phyloP scores from a whole-genome alignment of 768 basidiomycete genomes.

The Gymnopilus junonius region DNA sequence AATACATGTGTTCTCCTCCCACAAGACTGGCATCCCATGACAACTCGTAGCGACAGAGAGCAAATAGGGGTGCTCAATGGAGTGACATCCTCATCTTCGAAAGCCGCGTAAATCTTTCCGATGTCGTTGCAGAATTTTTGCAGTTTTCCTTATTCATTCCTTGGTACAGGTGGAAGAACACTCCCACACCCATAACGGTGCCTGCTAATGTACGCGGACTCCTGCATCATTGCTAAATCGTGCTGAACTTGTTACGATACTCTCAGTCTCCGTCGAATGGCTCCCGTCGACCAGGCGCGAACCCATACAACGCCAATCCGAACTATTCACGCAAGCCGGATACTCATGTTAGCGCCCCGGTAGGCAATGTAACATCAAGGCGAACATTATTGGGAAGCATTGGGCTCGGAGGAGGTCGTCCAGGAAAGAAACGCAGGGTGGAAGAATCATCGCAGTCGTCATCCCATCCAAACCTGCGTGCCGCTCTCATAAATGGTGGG shows the following conservation, averaged over 20 bases:
- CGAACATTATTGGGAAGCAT: not conserved
- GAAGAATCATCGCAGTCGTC: not conserved
- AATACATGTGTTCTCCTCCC: conserved; percentile 4
- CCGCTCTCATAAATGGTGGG: not conserved
- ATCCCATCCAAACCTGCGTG: too few species aligned
- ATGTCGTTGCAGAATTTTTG: not conserved
- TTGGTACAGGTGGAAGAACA: conserved; percentile 3
- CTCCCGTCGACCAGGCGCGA: not conserved
- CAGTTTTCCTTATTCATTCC: not conserved
- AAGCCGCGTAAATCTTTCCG: not conserved
- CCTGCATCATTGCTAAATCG: not conserved
- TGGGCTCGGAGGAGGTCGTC: not conserved
- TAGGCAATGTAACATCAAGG: conserved; percentile 13
- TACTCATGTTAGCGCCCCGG: not conserved
- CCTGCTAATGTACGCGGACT: conserved; percentile 9
- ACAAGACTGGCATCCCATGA: conserved; percentile 3
- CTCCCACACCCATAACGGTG: conserved; percentile 4
- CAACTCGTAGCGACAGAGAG: conserved; percentile 9
- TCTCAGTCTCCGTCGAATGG: not conserved
- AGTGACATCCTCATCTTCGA: not conserved
- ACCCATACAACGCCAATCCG: conserved; percentile 6
- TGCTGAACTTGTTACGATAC: not conserved
- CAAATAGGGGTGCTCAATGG: conserved; percentile 5
- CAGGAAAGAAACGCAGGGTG: not conserved
- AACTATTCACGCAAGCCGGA: not conserved